A percentile compares a stretch with the other conserved stretches of the same genome.
Conservation (phyloP, 2,329 filamentous ascomycete species). For the Aspergillus hiratsukae region DNA sequence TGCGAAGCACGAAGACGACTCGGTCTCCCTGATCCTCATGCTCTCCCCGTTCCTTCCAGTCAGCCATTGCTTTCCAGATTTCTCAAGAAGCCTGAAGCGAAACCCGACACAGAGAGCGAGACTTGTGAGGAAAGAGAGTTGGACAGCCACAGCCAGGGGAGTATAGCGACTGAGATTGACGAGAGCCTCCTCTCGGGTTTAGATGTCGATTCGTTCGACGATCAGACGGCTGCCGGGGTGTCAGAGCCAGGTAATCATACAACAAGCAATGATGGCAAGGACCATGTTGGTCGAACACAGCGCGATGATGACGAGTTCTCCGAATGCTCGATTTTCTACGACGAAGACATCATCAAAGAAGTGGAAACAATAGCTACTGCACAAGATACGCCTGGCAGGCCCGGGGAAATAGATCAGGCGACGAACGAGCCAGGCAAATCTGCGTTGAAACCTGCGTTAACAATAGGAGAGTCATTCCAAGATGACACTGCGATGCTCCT, state of each 20-base stretch:
- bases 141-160: constrained; percentile 9
- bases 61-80: constrained; percentile 34
- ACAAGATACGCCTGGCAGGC: neutral
- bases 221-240: neutral
- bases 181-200: constrained; percentile 2
- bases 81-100: constrained; percentile 15
- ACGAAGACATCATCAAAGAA: constrained; percentile 25
- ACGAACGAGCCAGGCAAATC: neutral
- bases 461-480: constrained; percentile 26
- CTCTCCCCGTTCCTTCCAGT: constrained; percentile 27
- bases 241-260: constrained; percentile 2
- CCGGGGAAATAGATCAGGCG: neutral
- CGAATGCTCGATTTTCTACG: constrained; percentile 30
- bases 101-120: constrained; percentile 2
- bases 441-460: constrained; percentile 3
- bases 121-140: constrained; percentile 7
- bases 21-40: constrained; percentile 30
- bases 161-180: constrained; percentile 16
- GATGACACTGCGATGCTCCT: constrained; percentile 32
- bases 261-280: neutral
- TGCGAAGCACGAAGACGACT: constrained; percentile 31
- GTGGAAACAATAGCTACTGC: constrained; percentile 14
- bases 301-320: constrained; percentile 29
- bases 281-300: neutral
- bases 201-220: constrained; percentile 19